phyloP scores from a whole-genome alignment of 768 basidiomycete genomes.

The Clitopilus hobsonii region DNA sequence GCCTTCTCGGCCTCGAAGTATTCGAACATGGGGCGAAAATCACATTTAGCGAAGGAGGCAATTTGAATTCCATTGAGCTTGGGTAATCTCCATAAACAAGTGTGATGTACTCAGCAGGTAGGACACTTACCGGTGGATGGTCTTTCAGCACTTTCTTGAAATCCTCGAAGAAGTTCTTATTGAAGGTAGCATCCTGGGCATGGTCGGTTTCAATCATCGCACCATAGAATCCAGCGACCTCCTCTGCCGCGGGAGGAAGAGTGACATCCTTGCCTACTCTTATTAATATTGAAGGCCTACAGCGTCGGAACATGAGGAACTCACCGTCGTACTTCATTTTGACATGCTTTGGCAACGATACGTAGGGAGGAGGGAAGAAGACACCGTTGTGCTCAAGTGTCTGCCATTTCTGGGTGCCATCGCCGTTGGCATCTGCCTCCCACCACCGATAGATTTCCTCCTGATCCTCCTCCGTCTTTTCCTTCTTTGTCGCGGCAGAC shows the following conservation, averaged over 20 bases:
- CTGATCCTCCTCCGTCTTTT: conserved; percentile 56
- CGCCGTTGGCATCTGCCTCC: conserved; percentile 72
- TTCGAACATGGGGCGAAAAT: conserved; percentile 93
- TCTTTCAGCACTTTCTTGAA: conserved; percentile 75
- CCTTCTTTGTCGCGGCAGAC: conserved; percentile 8
- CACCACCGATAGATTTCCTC: conserved; percentile 84
- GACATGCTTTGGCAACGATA: conserved; percentile 72
- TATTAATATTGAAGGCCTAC: conserved; percentile 2
- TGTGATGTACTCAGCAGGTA: neutral
- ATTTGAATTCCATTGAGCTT: conserved; percentile 76
- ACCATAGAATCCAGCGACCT: conserved; percentile 95
- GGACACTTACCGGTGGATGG: conserved; percentile 70
- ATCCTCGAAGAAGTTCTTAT: conserved; percentile 94
- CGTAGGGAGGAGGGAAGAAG: conserved; percentile 93
- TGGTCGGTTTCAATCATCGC: conserved; percentile 92
- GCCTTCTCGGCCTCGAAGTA: conserved; percentile 90
- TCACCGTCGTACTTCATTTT: conserved; percentile 95
- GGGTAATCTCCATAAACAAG: neutral
- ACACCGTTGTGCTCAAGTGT: conserved; percentile 96
- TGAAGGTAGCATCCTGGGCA: conserved; percentile 81
- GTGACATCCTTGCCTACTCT: conserved; percentile 67
- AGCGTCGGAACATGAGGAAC: conserved; percentile 16
- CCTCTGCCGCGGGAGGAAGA: conserved; percentile 84
- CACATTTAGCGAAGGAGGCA: conserved; percentile 72
- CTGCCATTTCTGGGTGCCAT: conserved; percentile 84